Evolutionary conservation across 305 asterid genomes (phyloP).

Genomic region (Salvia sclarea): DNA sequence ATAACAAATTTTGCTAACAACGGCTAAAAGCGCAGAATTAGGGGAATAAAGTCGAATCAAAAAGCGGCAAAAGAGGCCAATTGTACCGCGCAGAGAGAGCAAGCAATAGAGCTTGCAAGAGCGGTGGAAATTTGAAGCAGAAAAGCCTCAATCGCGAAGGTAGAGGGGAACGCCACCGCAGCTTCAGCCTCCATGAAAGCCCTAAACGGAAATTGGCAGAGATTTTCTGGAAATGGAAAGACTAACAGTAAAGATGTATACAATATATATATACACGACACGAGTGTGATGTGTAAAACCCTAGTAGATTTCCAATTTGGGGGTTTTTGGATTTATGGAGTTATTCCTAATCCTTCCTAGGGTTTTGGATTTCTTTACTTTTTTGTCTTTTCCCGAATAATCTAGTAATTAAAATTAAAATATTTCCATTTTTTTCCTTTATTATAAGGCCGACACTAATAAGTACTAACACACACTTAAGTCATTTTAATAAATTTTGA

Average conservation of each 20-base stretch:
- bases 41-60: not conserved
- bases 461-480: no score
- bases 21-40: not conserved
- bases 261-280: constrained; percentile 16
- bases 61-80: not conserved
- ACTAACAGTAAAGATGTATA: not conserved
- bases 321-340: no score
- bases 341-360: no score
- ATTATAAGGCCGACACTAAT: no score
- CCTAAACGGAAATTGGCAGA: constrained; percentile 21
- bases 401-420: not conserved
- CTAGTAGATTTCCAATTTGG: constrained; percentile 29
- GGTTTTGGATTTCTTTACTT: constrained; percentile 25
- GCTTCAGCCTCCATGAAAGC: constrained; percentile 39
- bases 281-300: constrained; percentile 26
- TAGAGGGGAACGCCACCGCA: constrained; percentile 4
- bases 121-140: constrained; percentile 30
- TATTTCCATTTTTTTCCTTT: not conserved
- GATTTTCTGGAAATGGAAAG: not conserved
- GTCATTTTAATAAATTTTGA: no score
- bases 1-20: not conserved
- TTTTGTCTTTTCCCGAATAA: no score
- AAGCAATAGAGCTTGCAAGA: constrained; percentile 24
- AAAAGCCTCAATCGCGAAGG: constrained; percentile 35
- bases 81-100: constrained; percentile 32